These are phyloP conservation scores for Triticum monococcum DNA, from an alignment of 176 grass and related monocot species.

Conservation along the genomic window DNA sequence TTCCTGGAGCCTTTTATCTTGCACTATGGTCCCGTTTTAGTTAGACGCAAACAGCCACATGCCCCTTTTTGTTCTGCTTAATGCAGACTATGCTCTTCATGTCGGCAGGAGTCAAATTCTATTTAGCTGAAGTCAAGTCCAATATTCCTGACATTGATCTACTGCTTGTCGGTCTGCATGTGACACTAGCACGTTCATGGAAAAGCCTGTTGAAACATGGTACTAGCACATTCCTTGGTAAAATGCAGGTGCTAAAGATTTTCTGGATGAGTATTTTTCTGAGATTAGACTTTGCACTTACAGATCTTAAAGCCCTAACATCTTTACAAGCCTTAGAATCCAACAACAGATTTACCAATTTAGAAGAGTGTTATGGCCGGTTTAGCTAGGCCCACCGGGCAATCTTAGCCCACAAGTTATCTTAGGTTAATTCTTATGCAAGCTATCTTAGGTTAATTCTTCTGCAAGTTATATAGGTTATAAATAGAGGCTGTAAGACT, in stretches of 20 bases:
- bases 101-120: not conserved
- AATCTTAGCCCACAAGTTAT: too few species aligned
- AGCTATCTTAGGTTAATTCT: too few species aligned
- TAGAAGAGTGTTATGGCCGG: too few species aligned
- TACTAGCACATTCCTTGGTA: too few species aligned
- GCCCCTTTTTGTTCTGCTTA: not conserved
- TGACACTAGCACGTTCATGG: not conserved
- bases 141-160: not conserved
- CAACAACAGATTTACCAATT: too few species aligned
- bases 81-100: not conserved
- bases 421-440: too few species aligned
- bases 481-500: too few species aligned
- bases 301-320: too few species aligned
- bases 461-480: too few species aligned
- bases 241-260: not conserved
- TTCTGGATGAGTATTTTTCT: not conserved
- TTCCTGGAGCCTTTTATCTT: constrained; percentile 18
- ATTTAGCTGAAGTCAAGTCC: not conserved
- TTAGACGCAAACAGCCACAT: not conserved
- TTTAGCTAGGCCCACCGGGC: too few species aligned
- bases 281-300: too few species aligned
- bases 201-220: not conserved
- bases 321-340: too few species aligned
- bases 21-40: not conserved
- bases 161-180: not conserved